A percentile compares a stretch with the other conserved stretches of the same genome.
Evolutionary conservation across 192 early-diverging fungal genomes (phyloP).

Genomic region (Gigaspora rosea): DNA sequence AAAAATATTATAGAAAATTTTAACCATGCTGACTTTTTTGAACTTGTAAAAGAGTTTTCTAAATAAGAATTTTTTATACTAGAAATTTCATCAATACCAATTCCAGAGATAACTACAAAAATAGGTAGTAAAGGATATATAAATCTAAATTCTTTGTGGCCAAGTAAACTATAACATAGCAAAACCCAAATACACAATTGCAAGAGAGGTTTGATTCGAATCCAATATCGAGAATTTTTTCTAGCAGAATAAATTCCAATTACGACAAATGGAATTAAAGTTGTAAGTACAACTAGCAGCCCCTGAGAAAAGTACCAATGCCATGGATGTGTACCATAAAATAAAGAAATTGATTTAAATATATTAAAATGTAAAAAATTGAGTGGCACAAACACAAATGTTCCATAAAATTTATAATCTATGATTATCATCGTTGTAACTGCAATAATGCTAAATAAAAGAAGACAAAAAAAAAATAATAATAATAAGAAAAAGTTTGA

Average conservation of each 20-base stretch:
- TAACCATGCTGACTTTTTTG: neutral
- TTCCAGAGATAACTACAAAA: constrained; percentile 49
- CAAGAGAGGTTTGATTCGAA: constrained; percentile 29
- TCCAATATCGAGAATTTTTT: constrained; percentile 26
- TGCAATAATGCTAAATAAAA: constrained; percentile 43
- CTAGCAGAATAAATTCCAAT: constrained; percentile 51
- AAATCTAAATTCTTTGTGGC: constrained; percentile 97
- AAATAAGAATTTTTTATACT: too few relatives aligned
- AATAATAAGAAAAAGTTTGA: neutral
- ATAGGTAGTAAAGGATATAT: constrained; percentile 85
- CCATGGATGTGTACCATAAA: constrained; percentile 91
- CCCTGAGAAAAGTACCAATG: constrained; percentile 91
- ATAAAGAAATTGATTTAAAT: constrained; percentile 72
- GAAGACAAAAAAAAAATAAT: neutral
- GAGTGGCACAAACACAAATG: constrained; percentile 71
- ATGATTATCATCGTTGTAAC: constrained; percentile 53
- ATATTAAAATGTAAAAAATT: constrained; percentile 88
- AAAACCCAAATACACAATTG: constrained; percentile 53
- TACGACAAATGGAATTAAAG: constrained; percentile 69
- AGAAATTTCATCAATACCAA: constrained; percentile 36
- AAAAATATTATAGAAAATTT: constrained; percentile 44
- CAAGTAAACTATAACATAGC: constrained; percentile 70
- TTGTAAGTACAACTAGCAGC: constrained; percentile 74
- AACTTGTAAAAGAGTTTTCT: neutral
- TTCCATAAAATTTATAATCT: constrained; percentile 67